Percentiles rank a stretch among this genome's conserved stretches.
Conservation (phyloP, 2,329 filamentous ascomycete genomes). For the Hypoxylon sp. region DNA sequence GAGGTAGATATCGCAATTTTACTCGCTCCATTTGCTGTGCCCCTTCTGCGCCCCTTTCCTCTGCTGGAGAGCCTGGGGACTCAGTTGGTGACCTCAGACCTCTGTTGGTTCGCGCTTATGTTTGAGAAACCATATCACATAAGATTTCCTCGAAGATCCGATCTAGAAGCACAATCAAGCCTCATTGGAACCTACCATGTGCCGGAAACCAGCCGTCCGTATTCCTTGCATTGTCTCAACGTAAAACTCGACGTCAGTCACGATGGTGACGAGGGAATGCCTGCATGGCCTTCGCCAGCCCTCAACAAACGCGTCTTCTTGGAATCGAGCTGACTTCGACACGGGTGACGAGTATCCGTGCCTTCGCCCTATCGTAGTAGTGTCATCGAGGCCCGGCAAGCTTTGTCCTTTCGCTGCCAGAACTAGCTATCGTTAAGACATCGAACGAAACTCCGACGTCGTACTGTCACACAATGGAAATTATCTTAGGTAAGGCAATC, state of each 20-base stretch:
- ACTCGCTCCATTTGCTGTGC: slow-evolving; percentile 9
- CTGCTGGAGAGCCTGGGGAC: not conserved
- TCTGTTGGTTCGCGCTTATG: slow-evolving; percentile 4
- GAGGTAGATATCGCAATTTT: not conserved
- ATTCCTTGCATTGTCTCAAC: not conserved
- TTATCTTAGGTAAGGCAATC: not conserved
- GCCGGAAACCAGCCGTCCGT: not conserved
- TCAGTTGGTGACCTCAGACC: slow-evolving; percentile 9
- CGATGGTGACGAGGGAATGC: not conserved
- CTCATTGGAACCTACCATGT: not conserved
- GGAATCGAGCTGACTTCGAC: not conserved
- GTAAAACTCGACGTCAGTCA: not conserved
- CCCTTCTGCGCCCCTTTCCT: slow-evolving; percentile 3
- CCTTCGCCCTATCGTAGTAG: not conserved
- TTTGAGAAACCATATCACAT: slow-evolving; percentile 6
- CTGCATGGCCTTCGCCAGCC: not conserved
- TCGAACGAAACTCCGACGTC: slow-evolving; percentile 1
- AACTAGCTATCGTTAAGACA: slow-evolving; percentile 12
- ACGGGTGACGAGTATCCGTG: not conserved
- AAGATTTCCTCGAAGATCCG: not conserved
- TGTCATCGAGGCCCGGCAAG: not conserved
- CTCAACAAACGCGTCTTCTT: not conserved
- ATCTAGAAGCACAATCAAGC: slow-evolving; percentile 1
- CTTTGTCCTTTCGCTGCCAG: not conserved
- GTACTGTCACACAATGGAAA: slow-evolving; percentile 6